Evolutionary conservation across 371 early-diverging fungal genomes (phyloP).

Genomic region (Mortierella sp.): DNA sequence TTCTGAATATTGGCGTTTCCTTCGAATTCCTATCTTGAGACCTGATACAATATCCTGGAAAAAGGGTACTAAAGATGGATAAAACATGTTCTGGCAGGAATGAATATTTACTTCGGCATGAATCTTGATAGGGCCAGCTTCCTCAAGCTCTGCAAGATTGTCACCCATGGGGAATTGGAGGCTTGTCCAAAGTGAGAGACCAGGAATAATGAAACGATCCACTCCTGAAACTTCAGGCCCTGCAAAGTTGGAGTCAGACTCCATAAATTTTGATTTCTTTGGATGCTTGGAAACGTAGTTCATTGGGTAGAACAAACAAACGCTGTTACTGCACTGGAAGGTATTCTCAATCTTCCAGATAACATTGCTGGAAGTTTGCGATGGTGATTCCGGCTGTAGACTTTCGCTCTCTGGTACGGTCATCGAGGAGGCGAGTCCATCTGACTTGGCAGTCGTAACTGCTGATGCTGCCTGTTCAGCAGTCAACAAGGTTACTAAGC

Average conservation of each 20-base stretch:
- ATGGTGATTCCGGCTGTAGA: constrained; percentile 18
- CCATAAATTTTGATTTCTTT: constrained; percentile 46
- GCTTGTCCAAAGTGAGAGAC: constrained; percentile 70
- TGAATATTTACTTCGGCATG: constrained; percentile 81
- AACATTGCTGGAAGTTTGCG: constrained; percentile 23
- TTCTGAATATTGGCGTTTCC: constrained; percentile 39
- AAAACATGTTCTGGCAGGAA: constrained; percentile 81
- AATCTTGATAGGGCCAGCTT: constrained; percentile 62
- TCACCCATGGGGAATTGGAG: constrained; percentile 77
- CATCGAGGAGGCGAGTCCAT: constrained; percentile 2
- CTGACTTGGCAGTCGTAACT: constrained; percentile 24
- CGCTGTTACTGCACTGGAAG: constrained; percentile 56
- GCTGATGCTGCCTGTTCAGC: constrained; percentile 30
- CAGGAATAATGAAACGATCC: constrained; percentile 75
- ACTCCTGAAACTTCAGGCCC: constrained; percentile 62
- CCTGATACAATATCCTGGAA: constrained; percentile 75
- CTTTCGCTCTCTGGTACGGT: not conserved
- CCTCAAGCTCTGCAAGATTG: constrained; percentile 46
- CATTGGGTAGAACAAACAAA: constrained; percentile 70
- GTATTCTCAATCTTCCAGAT: constrained; percentile 57
- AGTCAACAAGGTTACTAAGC: constrained; percentile 35
- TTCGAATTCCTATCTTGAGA: constrained; percentile 74
- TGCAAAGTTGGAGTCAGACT: constrained; percentile 49
- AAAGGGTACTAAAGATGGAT: constrained; percentile 82
- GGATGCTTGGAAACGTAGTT: constrained; percentile 49